Conservation (phyloP, 345 rosid genomes). For the Lepidium didymum region DNA sequence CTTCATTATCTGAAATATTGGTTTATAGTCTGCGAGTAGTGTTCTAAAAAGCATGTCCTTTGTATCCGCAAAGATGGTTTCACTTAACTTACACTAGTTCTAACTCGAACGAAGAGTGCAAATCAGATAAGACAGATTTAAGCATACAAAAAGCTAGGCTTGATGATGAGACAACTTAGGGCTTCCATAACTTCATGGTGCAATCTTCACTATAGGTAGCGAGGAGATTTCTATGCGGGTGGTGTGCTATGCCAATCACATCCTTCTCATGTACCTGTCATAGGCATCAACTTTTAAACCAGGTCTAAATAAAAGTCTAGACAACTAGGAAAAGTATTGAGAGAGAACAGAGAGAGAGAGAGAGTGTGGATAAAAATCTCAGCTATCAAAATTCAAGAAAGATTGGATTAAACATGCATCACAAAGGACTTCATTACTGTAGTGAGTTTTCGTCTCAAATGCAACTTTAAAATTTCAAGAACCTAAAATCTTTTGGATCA, state of each 20-base stretch:
- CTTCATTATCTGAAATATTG: neutral
- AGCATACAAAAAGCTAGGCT: neutral
- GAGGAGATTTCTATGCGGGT: constrained; percentile 74
- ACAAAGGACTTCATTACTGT: neutral
- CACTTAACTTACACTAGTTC: constrained; percentile 1
- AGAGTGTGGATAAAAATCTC: neutral
- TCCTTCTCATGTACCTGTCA: constrained; percentile 92
- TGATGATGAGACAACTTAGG: constrained; percentile 18
- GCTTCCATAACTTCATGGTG: constrained; percentile 76
- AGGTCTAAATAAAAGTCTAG: neutral
- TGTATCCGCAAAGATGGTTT: neutral
- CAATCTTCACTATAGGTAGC: constrained; percentile 67
- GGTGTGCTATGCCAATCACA: constrained; percentile 51
- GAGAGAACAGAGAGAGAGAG: neutral
- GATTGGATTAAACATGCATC: neutral
- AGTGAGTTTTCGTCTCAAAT: neutral
- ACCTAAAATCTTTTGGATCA: neutral
- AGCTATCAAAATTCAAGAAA: neutral
- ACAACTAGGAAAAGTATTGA: neutral
- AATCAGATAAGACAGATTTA: neutral
- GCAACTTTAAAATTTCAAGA: neutral
- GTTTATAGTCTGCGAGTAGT: neutral
- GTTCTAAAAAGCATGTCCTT: neutral
- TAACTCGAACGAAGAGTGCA: neutral
- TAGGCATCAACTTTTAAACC: neutral